Percentiles rank a stretch among this genome's conserved stretches.
Evolutionary conservation across 768 basidiomycete genomes (phyloP).

Genomic region (Macrolepiota albuminosa): DNA sequence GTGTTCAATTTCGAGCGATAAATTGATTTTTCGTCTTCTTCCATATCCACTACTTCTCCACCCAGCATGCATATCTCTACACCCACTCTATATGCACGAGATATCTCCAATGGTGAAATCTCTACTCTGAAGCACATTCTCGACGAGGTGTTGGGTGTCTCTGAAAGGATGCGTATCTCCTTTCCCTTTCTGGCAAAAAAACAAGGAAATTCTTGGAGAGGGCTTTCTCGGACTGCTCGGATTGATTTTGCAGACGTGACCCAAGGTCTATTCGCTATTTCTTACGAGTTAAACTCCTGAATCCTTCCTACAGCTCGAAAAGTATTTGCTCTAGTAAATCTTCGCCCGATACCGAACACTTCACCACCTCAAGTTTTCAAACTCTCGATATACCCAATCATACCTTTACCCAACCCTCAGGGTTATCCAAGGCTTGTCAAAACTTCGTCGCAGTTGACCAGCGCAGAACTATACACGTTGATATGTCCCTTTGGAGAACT

Average conservation of each 20-base stretch:
- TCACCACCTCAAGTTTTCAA: neutral
- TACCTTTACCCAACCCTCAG: neutral
- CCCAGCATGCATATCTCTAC: neutral
- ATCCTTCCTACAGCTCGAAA: neutral
- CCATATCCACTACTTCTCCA: too few relatives aligned
- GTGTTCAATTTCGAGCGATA: neutral
- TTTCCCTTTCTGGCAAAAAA: neutral
- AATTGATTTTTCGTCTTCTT: neutral
- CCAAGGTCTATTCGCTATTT: neutral
- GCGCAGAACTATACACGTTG: neutral
- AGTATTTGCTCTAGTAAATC: neutral
- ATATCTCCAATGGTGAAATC: neutral
- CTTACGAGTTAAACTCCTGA: too few relatives aligned
- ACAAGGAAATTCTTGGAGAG: neutral
- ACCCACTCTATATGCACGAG: neutral
- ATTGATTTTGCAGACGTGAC: neutral
- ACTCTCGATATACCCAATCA: neutral
- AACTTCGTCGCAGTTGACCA: neutral
- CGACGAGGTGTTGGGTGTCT: neutral
- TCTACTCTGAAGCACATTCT: neutral
- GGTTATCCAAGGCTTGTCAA: neutral
- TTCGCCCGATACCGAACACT: neutral
- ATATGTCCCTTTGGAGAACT: conserved; percentile 4
- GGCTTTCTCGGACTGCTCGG: neutral
- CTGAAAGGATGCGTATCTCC: neutral